A percentile compares a stretch with the other conserved stretches of the same genome.
phyloP scores from a whole-genome alignment of 305 asterid species.

The Petunia hybrid region DNA sequence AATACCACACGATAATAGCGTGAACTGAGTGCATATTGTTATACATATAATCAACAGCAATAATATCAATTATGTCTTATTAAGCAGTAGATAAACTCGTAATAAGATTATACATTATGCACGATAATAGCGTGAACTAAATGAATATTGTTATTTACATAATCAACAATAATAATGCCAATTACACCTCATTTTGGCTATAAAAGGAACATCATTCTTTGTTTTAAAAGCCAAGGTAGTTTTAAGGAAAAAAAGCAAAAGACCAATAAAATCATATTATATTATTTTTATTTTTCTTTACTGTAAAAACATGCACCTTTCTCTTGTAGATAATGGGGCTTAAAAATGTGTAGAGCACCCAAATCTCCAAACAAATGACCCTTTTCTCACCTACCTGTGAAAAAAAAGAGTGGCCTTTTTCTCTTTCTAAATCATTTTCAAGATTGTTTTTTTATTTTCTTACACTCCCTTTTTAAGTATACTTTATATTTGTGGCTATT shows the following conservation, averaged over 20 bases:
- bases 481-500: background rate
- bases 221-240: background rate
- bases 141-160: background rate
- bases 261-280: background rate
- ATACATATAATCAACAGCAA: too few relatives aligned
- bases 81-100: too few relatives aligned
- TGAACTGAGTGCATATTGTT: too few relatives aligned
- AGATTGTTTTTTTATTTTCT: background rate
- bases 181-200: background rate
- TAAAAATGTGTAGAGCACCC: constrained; percentile 25
- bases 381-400: constrained; percentile 31
- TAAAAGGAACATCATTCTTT: background rate
- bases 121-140: background rate
- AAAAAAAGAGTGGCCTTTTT: background rate
- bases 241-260: background rate
- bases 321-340: constrained; percentile 25
- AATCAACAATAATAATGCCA: background rate
- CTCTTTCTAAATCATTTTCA: constrained; percentile 25
- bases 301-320: background rate
- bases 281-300: background rate
- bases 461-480: background rate
- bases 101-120: too few relatives aligned
- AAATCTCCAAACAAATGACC: constrained; percentile 18
- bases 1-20: background rate
- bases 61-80: too few relatives aligned